Evolutionary conservation across 1,284 basidiomycete genomes (phyloP).

Genomic region (Cryptococcus sp.): DNA sequence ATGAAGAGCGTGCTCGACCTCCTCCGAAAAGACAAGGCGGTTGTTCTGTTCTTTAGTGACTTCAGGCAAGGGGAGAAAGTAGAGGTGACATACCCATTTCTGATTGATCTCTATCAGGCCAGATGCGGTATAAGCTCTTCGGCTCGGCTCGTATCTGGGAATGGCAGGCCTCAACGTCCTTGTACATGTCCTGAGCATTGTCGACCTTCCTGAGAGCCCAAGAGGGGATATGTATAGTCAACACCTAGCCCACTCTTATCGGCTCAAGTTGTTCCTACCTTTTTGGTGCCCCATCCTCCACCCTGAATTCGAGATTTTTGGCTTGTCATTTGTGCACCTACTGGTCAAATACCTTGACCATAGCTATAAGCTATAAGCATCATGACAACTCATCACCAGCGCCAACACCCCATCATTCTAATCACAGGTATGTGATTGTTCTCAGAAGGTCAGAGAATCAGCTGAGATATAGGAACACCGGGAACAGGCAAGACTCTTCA

Average conservation of each 20-base stretch:
- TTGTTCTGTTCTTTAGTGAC: constrained; percentile 6
- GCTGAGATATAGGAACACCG: constrained; percentile 46
- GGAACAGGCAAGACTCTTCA: constrained; percentile 81
- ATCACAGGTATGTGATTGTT: constrained; percentile 66
- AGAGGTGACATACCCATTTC: neutral
- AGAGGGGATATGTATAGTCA: neutral
- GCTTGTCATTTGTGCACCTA: too few species aligned
- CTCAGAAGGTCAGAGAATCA: too few species aligned
- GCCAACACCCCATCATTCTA: constrained; percentile 69
- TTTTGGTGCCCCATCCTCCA: too few species aligned
- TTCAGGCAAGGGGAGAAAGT: too few species aligned
- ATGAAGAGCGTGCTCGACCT: constrained; percentile 70
- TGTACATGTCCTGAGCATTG: neutral
- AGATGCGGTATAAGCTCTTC: neutral
- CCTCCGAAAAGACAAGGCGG: constrained; percentile 50
- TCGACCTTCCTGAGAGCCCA: neutral
- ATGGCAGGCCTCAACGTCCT: too few species aligned
- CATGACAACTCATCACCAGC: constrained; percentile 48
- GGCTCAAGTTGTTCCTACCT: too few species aligned
- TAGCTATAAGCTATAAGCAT: constrained; percentile 6
- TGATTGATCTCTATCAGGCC: neutral
- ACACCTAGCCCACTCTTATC: neutral
- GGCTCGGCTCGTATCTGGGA: too few species aligned
- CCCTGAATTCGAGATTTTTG: too few species aligned
- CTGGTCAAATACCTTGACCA: too few species aligned